Evolutionary conservation across 768 basidiomycete species (phyloP).

Genomic region (button mushroom (Agaricus bisporus)): DNA sequence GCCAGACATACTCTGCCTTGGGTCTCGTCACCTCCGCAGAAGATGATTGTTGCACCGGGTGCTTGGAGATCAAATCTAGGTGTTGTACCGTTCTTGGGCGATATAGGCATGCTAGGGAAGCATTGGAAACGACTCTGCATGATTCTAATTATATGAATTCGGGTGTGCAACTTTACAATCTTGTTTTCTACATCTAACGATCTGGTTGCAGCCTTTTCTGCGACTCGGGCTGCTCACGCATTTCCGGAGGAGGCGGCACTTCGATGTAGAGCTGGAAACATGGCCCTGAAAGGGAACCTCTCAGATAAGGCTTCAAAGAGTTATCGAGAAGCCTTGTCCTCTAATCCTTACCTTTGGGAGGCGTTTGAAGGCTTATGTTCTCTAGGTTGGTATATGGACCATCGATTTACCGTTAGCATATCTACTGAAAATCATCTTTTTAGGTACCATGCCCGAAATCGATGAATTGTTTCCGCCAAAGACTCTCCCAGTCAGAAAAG

Average conservation of each 20-base stretch:
- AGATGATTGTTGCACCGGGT: conserved; percentile 63
- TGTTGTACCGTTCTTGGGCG: conserved; percentile 70
- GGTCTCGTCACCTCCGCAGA: conserved; percentile 58
- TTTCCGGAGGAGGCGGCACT: conserved; percentile 72
- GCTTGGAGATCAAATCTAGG: conserved; percentile 72
- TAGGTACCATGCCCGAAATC: conserved; percentile 66
- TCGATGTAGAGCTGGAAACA: conserved; percentile 69
- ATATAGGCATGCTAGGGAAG: conserved; percentile 71
- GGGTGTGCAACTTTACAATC: conserved; percentile 35
- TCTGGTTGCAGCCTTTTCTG: conserved; percentile 43
- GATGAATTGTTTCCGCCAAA: conserved; percentile 69
- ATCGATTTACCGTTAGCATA: conserved; percentile 9
- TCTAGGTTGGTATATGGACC: conserved; percentile 47
- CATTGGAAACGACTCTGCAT: conserved; percentile 55
- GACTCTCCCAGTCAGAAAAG: conserved; percentile 47
- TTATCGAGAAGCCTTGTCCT: conserved; percentile 63
- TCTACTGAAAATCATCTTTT: conserved; percentile 13
- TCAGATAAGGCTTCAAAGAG: conserved; percentile 64
- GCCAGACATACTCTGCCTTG: conserved; percentile 71
- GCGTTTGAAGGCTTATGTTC: conserved; percentile 85
- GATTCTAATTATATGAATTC: conserved; percentile 47
- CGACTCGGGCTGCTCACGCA: conserved; percentile 43
- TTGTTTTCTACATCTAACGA: conserved; percentile 10
- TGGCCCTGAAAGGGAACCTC: conserved; percentile 76
- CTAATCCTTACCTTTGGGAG: conserved; percentile 86